These are phyloP conservation scores for Boeremia exigua DNA, from an alignment of 2,329 filamentous ascomycete genomes.

Conservation along the genomic window DNA sequence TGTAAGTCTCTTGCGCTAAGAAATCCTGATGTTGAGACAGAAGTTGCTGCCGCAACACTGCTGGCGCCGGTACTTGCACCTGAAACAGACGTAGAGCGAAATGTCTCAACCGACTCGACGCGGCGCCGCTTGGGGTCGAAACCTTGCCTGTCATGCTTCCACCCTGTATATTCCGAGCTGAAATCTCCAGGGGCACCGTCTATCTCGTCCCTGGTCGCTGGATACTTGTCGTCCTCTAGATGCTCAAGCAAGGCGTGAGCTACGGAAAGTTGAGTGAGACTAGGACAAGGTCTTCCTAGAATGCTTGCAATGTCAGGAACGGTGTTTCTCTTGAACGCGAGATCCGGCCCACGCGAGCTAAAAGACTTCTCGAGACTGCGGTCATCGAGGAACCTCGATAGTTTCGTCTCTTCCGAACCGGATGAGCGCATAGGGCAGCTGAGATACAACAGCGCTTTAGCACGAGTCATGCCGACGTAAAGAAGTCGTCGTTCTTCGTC, in stretches of 20 bases:
- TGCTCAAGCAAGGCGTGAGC: conserved; percentile 35
- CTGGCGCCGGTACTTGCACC: background rate
- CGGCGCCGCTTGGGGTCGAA: conserved; percentile 35
- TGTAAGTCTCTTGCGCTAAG: conserved; percentile 49
- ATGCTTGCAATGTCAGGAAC: conserved; percentile 75
- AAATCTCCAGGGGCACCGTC: conserved; percentile 36
- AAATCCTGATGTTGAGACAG: conserved; percentile 38
- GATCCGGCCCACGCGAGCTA: conserved; percentile 67
- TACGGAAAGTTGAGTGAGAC: conserved; percentile 45
- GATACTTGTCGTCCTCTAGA: conserved; percentile 45
- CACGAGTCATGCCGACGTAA: conserved; percentile 96
- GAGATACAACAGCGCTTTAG: conserved; percentile 83
- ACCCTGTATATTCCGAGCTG: conserved; percentile 20
- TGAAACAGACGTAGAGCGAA: background rate
- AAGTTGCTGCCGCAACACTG: conserved; percentile 17
- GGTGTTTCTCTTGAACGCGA: conserved; percentile 65
- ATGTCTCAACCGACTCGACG: conserved; percentile 20
- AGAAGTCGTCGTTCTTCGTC: conserved; percentile 88
- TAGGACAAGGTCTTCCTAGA: conserved; percentile 67
- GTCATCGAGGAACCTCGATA: conserved; percentile 75
- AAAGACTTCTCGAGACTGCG: conserved; percentile 60
- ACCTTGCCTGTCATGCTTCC: conserved; percentile 5
- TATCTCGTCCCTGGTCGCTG: conserved; percentile 44
- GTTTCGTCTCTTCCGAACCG: conserved; percentile 64
- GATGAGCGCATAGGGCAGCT: conserved; percentile 77